Evolutionary conservation across 1,284 basidiomycete genomes (phyloP).

Genomic region (Flammula alnicola): DNA sequence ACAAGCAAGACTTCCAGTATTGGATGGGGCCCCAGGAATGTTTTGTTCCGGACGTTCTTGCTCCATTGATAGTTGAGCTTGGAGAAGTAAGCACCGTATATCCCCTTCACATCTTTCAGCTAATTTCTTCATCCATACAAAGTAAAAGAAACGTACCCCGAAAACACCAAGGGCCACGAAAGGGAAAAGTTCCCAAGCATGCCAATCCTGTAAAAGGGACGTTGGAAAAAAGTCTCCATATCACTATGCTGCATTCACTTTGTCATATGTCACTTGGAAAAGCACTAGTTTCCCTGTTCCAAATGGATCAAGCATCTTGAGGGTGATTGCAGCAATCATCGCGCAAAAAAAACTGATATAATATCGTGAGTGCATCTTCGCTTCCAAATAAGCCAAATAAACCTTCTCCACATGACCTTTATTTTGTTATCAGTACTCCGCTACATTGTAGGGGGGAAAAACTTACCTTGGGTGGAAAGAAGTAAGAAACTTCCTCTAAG

Average conservation of each 20-base stretch:
- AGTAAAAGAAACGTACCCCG: conserved; percentile 57
- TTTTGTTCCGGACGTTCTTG: conserved; percentile 78
- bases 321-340: conserved; percentile 89
- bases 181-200: conserved; percentile 81
- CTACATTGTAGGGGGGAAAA: conserved; percentile 6
- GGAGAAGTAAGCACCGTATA: conserved; percentile 95
- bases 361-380: neutral
- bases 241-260: conserved; percentile 42
- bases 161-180: conserved; percentile 89
- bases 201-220: conserved; percentile 72
- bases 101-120: conserved; percentile 55
- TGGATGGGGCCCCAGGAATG: conserved; percentile 82
- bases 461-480: conserved; percentile 86
- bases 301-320: conserved; percentile 92
- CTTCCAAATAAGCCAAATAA: neutral
- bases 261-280: conserved; percentile 91
- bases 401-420: conserved; percentile 85
- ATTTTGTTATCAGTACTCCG: conserved; percentile 6
- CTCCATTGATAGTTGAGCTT: conserved; percentile 92
- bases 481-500: conserved; percentile 93
- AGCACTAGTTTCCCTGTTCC: conserved; percentile 84
- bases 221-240: conserved; percentile 5
- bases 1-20: conserved; percentile 87
- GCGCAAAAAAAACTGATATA: conserved; percentile 86
- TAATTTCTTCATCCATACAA: neutral